A percentile compares a stretch with the other conserved stretches of the same genome.
These are phyloP conservation scores for Sporothrix inflata DNA, from an alignment of 2,329 filamentous ascomycete genomes.

Conservation along the genomic window DNA sequence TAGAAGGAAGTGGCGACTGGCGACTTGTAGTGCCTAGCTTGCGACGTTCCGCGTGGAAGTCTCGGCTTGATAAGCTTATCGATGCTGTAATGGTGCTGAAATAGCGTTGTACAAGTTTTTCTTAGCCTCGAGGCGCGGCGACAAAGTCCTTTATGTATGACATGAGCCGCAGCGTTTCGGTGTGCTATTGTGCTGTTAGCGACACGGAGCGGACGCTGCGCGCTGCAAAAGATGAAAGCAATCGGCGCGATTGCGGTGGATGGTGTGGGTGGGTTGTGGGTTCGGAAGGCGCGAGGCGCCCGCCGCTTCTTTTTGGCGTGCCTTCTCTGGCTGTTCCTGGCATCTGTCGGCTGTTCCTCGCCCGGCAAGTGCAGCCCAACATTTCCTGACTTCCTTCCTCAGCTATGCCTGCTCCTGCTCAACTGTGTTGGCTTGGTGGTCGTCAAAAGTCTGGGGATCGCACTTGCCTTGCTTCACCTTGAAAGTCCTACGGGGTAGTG, in stretches of 20 bases:
- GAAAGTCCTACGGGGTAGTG: conserved; percentile 18
- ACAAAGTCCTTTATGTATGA: neutral
- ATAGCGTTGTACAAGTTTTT: conserved; percentile 22
- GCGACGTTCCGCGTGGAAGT: conserved; percentile 12
- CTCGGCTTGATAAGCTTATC: conserved; percentile 25
- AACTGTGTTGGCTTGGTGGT: neutral
- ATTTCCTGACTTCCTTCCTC: conserved; percentile 1
- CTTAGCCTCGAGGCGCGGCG: conserved; percentile 10
- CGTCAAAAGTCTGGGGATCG: neutral
- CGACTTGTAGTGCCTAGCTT: neutral
- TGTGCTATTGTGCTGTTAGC: neutral
- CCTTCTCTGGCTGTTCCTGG: conserved; percentile 3
- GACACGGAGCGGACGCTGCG: neutral
- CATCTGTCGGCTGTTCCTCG: conserved; percentile 16
- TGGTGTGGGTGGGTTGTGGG: conserved; percentile 20
- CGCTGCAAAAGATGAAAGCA: neutral
- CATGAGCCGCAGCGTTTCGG: conserved; percentile 6
- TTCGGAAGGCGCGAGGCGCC: conserved; percentile 20
- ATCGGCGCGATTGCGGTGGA: conserved; percentile 17
- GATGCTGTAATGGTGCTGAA: conserved; percentile 16
- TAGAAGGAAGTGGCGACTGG: conserved; percentile 20
- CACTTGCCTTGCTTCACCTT: neutral
- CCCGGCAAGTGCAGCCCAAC: neutral
- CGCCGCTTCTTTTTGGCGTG: neutral
- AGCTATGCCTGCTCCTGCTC: no score